Base-by-base conservation (phyloP, 228 moss, liverwort and hornwort species). In the Sphagnum magellanicum region DNA sequence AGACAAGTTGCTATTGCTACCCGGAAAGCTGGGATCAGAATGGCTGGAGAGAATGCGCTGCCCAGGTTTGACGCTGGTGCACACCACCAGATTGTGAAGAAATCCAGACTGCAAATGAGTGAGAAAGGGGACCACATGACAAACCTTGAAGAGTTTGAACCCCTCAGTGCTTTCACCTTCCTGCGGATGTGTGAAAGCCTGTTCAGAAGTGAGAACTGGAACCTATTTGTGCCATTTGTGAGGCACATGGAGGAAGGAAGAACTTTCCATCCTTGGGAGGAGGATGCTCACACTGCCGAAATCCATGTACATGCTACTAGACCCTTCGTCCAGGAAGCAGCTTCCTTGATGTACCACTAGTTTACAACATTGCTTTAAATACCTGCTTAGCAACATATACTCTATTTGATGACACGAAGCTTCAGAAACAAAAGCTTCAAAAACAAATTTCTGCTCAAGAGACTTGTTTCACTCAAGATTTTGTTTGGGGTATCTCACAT, bases 21-120 rank as follows among this genome's bases (percentile, higher is more conserved):
- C 0, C 68, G 87, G 48, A 81, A 57, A 72, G 89, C 89, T 10
- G 91, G 91, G 5, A 85, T 83, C 52, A 51, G 89, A 0, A 78
- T 91, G 79, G 87, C 91, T 4, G 91, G 91, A 15, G 91, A 91
- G 67, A 91, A 91, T 32, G 91, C 89, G 6, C 80, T 91, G 16
- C 91, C 91, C 9, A 82, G 91, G 59, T 89, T 89, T 6, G 89
- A 91, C 57, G 72, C 75, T 32, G 72, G 84, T 11, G 91, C 91
- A 0, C 84, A 91, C 50, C 87, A 91, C 63, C 91, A 91, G 78
- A 83, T 91, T 13, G 89, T 91, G 17, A 75, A 75, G 49, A 89
- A 91, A 53, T 91, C 91, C 0, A 75, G 89, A 6, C 71, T 91
- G 49, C 82, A 76, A 52, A 75, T 91, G 79, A 79, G 79, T 49